These are phyloP conservation scores for Entonaema liquescens DNA, from an alignment of 495 filamentous ascomycete genomes.

Conservation along the genomic window DNA sequence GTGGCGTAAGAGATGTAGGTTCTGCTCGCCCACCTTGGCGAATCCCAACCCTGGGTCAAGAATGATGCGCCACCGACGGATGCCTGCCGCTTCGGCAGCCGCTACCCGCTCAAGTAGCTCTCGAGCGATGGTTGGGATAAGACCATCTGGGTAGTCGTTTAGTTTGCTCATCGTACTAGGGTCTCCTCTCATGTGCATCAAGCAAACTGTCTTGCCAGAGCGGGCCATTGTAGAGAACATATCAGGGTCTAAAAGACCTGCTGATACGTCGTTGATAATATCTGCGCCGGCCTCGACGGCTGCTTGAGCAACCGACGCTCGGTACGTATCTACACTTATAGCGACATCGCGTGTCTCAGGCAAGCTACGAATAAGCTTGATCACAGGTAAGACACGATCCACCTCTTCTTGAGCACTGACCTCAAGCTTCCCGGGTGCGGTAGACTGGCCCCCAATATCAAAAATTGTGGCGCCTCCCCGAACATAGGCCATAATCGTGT, in stretches of 20 bases:
- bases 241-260: constrained; percentile 76
- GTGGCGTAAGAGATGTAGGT: constrained; percentile 77
- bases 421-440: constrained; percentile 74
- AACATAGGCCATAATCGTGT: constrained; percentile 67
- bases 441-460: constrained; percentile 93
- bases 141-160: constrained; percentile 74
- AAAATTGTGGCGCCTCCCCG: constrained; percentile 78
- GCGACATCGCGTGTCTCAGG: constrained; percentile 68
- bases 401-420: constrained; percentile 77
- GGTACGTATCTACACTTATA: constrained; percentile 93
- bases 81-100: constrained; percentile 82
- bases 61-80: constrained; percentile 92
- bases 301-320: constrained; percentile 80
- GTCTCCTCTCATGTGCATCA: constrained; percentile 96
- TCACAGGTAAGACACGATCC: constrained; percentile 77
- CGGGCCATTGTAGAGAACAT: constrained; percentile 86
- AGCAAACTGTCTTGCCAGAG: constrained; percentile 80
- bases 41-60: constrained; percentile 96
- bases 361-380: constrained; percentile 74
- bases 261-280: constrained; percentile 95
- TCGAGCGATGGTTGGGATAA: constrained; percentile 71
- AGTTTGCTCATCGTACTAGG: constrained; percentile 82
- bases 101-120: constrained; percentile 77
- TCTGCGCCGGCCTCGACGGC: constrained; percentile 86
- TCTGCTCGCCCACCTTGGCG: constrained; percentile 82